phyloP scores from a whole-genome alignment of 805 yeast species.

The Lipomyces chichibuensis region DNA sequence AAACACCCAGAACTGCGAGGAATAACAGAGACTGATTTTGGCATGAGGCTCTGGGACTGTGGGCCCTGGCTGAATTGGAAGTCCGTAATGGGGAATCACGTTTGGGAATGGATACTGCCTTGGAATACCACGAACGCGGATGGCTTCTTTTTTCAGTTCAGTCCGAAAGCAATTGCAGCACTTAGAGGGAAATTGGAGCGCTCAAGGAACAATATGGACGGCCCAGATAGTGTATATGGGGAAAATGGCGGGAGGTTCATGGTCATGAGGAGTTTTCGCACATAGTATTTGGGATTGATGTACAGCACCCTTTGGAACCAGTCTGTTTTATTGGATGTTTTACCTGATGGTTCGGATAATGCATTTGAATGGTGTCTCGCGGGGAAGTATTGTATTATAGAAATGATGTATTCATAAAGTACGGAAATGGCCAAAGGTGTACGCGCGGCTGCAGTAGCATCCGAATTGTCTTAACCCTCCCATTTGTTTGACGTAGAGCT shows the following conservation, averaged over 20 bases:
- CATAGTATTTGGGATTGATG: neutral
- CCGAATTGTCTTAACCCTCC: no score
- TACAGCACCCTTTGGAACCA: neutral
- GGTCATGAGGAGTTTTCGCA: constrained; percentile 2
- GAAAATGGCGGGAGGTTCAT: neutral
- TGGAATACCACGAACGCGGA: constrained; percentile 20
- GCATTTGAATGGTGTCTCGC: neutral
- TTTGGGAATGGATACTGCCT: constrained; percentile 37
- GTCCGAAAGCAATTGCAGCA: constrained; percentile 9
- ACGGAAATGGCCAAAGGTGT: neutral
- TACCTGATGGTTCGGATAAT: neutral
- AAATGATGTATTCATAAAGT: neutral
- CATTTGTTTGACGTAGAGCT: neutral
- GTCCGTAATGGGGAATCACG: constrained; percentile 33
- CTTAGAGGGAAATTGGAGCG: neutral
- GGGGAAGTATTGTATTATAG: neutral
- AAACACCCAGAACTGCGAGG: constrained; percentile 10
- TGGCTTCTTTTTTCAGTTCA: constrained; percentile 29
- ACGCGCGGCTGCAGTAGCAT: neutral
- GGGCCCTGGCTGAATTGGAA: constrained; percentile 33
- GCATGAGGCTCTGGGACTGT: constrained; percentile 32
- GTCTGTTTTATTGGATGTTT: neutral
- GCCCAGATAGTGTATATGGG: neutral
- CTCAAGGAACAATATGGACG: neutral
- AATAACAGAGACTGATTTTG: constrained; percentile 23